phyloP scores from a whole-genome alignment of 805 yeast genomes.

The Yamadazyma endophytica region DNA sequence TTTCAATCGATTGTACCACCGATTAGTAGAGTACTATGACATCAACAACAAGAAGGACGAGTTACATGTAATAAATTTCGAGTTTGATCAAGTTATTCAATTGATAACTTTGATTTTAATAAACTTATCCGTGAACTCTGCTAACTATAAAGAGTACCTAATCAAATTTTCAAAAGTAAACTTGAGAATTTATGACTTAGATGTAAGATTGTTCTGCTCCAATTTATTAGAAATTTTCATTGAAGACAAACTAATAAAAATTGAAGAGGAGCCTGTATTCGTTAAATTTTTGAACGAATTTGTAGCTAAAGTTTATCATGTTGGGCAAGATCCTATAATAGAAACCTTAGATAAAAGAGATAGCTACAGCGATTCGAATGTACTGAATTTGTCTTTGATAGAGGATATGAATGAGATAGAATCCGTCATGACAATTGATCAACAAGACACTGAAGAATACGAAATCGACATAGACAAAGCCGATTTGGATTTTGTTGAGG shows the following conservation, averaged over 20 bases:
- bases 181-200: conserved; percentile 8
- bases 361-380: conserved; percentile 11
- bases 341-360: conserved; percentile 7
- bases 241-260: conserved; percentile 1
- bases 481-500: neutral
- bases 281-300: conserved; percentile 8
- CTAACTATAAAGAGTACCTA: conserved; percentile 4
- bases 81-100: conserved; percentile 6
- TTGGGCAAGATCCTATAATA: conserved; percentile 6
- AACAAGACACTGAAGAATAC: neutral
- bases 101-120: conserved; percentile 4
- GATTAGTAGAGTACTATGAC: neutral
- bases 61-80: conserved; percentile 1
- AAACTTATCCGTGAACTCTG: conserved; percentile 1
- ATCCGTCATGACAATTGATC: conserved; percentile 4
- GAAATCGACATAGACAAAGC: neutral
- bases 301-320: conserved; percentile 1
- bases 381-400: conserved; percentile 9
- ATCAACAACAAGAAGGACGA: neutral
- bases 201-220: conserved; percentile 6
- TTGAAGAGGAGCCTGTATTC: conserved; percentile 3
- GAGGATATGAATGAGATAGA: conserved; percentile 4
- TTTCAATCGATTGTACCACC: conserved; percentile 1
- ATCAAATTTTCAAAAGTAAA: conserved; percentile 10
- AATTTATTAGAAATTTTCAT: conserved; percentile 4